Evolutionary conservation across 345 rosid species (phyloP).

Genomic region (sweet orange (Citrus sinensis)): DVS_A1.0 CM039165.1:4715001-4715500

Average conservation of each 20-base stretch:
- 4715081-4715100: constrained; percentile 68
- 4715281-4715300: constrained; percentile 66
- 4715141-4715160: constrained; percentile 57
- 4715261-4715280: constrained; percentile 66
- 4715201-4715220: constrained; percentile 51
- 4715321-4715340: constrained; percentile 61
- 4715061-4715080: constrained; percentile 57
- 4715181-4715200: constrained; percentile 56
- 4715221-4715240: constrained; percentile 56
- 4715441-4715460: constrained; percentile 28
- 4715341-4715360: constrained; percentile 64
- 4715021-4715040: constrained; percentile 52
- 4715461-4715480: too few relatives aligned
- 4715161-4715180: constrained; percentile 66
- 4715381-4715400: constrained; percentile 54
- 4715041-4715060: constrained; percentile 47
- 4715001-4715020: constrained; percentile 59
- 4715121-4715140: constrained; percentile 32
- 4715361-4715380: constrained; percentile 72
- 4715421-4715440: too few relatives aligned
- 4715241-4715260: constrained; percentile 64
- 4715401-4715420: neutral
- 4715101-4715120: constrained; percentile 61
- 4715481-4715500: neutral
- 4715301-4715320: constrained; percentile 66